Conservation (phyloP, 768 basidiomycete genomes). For the Tricholoma matsutake region DNA sequence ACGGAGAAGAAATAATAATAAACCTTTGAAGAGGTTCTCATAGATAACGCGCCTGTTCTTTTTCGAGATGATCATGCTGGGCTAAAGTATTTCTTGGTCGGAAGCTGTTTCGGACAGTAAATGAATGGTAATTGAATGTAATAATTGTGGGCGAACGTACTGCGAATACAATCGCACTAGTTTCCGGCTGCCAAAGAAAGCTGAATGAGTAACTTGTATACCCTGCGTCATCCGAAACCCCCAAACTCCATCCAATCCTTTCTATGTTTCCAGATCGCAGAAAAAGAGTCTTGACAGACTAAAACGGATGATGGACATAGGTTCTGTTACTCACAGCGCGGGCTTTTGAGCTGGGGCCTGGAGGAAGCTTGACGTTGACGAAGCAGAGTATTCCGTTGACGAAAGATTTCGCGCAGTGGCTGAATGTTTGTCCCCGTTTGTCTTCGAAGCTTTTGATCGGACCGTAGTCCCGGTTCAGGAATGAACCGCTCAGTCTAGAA, state of each 20-base stretch:
- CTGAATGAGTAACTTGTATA: conserved; percentile 22
- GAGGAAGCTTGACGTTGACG: conserved; percentile 40
- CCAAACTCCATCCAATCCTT: conserved; percentile 36
- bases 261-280: conserved; percentile 24
- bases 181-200: conserved; percentile 29
- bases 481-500: too few relatives aligned
- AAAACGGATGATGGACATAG: conserved; percentile 13
- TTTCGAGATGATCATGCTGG: conserved; percentile 96
- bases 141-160: conserved; percentile 24
- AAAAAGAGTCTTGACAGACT: conserved; percentile 21
- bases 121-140: not conserved
- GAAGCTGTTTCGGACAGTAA: conserved; percentile 23
- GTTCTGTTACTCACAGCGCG: conserved; percentile 36
- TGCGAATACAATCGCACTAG: conserved; percentile 40
- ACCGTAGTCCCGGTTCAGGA: not conserved
- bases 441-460: not conserved
- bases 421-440: conserved; percentile 13
- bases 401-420: conserved; percentile 17
- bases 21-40: conserved; percentile 99
- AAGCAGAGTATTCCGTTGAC: conserved; percentile 10
- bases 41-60: conserved; percentile 93
- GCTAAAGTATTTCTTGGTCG: conserved; percentile 30
- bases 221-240: conserved; percentile 35
- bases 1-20: conserved; percentile 21
- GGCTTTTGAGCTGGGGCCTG: conserved; percentile 37